These are phyloP conservation scores for Fusarium gaditjirri DNA, from an alignment of 2,329 filamentous ascomycete species.

Conservation along the genomic window DNA sequence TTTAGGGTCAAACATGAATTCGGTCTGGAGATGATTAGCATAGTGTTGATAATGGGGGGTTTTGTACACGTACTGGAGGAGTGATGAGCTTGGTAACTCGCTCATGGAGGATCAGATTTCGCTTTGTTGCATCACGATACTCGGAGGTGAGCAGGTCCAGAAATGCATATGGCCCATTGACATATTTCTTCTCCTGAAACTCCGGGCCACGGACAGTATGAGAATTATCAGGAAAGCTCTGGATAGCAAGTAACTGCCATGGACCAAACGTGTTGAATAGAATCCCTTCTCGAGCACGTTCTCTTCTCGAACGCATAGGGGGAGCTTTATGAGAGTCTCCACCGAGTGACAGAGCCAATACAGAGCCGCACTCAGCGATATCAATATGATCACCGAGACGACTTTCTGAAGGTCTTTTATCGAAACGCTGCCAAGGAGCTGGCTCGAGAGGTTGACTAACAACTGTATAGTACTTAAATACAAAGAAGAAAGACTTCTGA, in stretches of 20 bases:
- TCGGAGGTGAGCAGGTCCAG: constrained; percentile 67
- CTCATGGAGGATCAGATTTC: constrained; percentile 67
- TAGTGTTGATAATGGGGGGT: no score
- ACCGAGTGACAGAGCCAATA: constrained; percentile 67
- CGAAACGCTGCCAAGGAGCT: constrained; percentile 68
- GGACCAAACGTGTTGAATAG: constrained; percentile 69
- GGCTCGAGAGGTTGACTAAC: constrained; percentile 66
- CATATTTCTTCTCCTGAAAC: constrained; percentile 62
- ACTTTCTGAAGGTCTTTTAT: constrained; percentile 55
- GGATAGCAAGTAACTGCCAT: constrained; percentile 69
- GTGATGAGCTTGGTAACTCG: constrained; percentile 68
- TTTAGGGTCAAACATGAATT: constrained; percentile 68
- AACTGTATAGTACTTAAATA: constrained; percentile 73
- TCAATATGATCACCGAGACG: constrained; percentile 63
- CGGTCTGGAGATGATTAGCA: constrained; percentile 47
- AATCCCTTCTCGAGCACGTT: constrained; percentile 60
- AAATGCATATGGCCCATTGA: constrained; percentile 71
- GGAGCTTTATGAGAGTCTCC: constrained; percentile 62
- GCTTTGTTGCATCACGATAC: constrained; percentile 68
- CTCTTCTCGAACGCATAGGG: constrained; percentile 60
- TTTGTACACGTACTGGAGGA: constrained; percentile 39
- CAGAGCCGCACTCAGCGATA: constrained; percentile 67
- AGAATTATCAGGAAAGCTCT: constrained; percentile 69
- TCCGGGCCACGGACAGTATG: constrained; percentile 66
- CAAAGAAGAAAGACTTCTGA: constrained; percentile 69